A percentile compares a stretch with the other conserved stretches of the same genome.
Conservation (phyloP, 2,329 filamentous ascomycete genomes). For the Penicillium psychrosexuale region DNA sequence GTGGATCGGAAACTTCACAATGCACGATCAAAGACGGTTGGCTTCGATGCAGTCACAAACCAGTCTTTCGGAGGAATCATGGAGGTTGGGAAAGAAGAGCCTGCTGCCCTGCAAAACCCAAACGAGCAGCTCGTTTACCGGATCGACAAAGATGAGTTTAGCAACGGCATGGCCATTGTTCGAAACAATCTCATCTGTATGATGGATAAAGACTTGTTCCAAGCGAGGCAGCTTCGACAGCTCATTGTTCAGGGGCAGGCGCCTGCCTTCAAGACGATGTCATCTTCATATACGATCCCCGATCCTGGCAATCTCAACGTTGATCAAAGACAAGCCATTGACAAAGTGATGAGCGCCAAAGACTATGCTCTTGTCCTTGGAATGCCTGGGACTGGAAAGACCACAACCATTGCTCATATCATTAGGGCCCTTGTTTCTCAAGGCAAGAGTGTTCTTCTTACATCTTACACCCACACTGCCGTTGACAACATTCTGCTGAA, state of each 20-base stretch:
- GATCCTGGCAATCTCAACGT: conserved; percentile 66
- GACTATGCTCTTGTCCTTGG: conserved; percentile 97
- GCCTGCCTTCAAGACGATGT: conserved; percentile 67
- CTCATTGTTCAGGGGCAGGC: conserved; percentile 74
- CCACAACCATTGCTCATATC: conserved; percentile 95
- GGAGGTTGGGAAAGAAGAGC: conserved; percentile 66
- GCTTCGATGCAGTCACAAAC: conserved; percentile 73
- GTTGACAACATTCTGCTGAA: conserved; percentile 98
- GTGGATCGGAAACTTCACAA: conserved; percentile 90
- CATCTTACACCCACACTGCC: conserved; percentile 94
- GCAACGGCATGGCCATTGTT: conserved; percentile 92
- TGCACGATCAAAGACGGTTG: conserved; percentile 68
- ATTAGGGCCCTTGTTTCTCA: conserved; percentile 85
- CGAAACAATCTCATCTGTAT: conserved; percentile 90
- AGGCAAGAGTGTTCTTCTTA: conserved; percentile 87
- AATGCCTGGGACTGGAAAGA: conserved; percentile 98
- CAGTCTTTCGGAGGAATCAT: conserved; percentile 90
- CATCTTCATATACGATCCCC: conserved; percentile 62
- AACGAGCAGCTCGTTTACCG: conserved; percentile 65
- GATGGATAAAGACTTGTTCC: conserved; percentile 75
- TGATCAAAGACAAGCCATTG: conserved; percentile 80
- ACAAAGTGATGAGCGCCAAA: conserved; percentile 91
- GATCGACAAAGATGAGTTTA: conserved; percentile 96
- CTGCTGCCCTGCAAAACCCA: conserved; percentile 36
- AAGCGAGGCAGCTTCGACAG: conserved; percentile 68